Percentiles rank a stretch among this genome's conserved stretches.
These are phyloP conservation scores for Ilyonectria robusta DNA, from an alignment of 2,329 filamentous ascomycete genomes.

Conservation along the genomic window DNA sequence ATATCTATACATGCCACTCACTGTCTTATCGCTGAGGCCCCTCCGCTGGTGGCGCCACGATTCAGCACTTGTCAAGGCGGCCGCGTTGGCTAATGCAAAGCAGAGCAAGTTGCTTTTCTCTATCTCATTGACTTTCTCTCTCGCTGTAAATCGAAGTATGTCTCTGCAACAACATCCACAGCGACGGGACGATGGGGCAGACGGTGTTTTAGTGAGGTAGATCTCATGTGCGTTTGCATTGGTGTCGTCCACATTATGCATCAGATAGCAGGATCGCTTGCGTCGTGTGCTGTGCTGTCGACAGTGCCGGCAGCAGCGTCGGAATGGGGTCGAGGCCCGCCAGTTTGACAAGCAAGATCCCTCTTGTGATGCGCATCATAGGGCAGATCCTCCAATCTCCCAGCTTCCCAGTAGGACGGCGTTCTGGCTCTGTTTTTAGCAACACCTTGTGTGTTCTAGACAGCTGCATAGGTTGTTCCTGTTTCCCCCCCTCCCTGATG, in stretches of 20 bases:
- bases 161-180: not conserved
- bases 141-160: not conserved
- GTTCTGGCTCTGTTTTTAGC: constrained; percentile 44
- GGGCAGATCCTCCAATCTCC: constrained; percentile 46
- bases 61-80: constrained; percentile 15
- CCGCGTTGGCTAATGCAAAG: not conserved
- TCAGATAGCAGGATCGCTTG: constrained; percentile 3
- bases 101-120: not conserved
- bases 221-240: constrained; percentile 29
- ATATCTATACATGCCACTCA: not conserved
- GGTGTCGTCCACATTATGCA: constrained; percentile 18
- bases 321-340: constrained; percentile 6
- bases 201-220: constrained; percentile 11
- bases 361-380: constrained; percentile 33
- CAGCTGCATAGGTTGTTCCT: constrained; percentile 1
- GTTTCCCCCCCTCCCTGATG: not conserved
- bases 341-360: constrained; percentile 34
- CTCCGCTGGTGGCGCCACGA: constrained; percentile 14
- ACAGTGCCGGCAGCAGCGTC: not conserved
- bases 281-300: constrained; percentile 9
- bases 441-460: constrained; percentile 29
- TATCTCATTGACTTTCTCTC: not conserved
- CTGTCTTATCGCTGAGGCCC: not conserved
- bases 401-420: constrained; percentile 28
- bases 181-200: constrained; percentile 3